Conservation (phyloP, 2,329 filamentous ascomycete species). For the Trichoderma cornu-damae region DNA sequence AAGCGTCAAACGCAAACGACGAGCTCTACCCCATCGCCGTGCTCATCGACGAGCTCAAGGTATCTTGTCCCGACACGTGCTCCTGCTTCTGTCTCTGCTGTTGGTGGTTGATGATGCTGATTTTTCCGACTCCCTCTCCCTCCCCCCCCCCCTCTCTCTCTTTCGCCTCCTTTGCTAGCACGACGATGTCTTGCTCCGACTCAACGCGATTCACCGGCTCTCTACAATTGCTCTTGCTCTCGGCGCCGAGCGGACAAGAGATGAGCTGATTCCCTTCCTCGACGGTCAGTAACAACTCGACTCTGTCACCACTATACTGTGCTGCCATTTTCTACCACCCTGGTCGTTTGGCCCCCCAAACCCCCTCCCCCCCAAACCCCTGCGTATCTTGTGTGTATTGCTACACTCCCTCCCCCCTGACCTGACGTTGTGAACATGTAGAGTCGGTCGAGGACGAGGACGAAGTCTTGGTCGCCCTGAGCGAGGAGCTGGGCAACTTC, state of each 20-base stretch:
- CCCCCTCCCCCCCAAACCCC: no score
- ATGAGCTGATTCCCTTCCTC: slow-evolving; percentile 97
- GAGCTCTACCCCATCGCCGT: slow-evolving; percentile 99
- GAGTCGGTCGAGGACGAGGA: slow-evolving; percentile 99
- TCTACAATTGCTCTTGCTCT: slow-evolving; percentile 97
- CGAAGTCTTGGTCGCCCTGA: slow-evolving; percentile 93
- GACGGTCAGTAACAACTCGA: slow-evolving; percentile 65
- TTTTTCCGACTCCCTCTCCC: slow-evolving; percentile 21
- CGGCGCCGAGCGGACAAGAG: slow-evolving; percentile 91
- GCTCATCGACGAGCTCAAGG: slow-evolving; percentile 99
- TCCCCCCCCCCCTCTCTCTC: slow-evolving; percentile 26
- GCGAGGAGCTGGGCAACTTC: slow-evolving; percentile 93
- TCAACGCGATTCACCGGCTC: slow-evolving; percentile 97
- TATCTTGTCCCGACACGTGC: slow-evolving; percentile 40
- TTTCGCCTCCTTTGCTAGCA: slow-evolving; percentile 54
- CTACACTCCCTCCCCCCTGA: no score
- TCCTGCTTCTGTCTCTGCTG: not conserved
- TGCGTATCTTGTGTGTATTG: not conserved
- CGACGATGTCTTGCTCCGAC: slow-evolving; percentile 93
- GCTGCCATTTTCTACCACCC: not conserved
- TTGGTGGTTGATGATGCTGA: not conserved
- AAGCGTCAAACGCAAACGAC: slow-evolving; percentile 86
- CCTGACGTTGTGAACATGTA: slow-evolving; percentile 38
- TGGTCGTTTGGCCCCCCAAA: not conserved
- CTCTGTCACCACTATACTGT: not conserved